Percentiles rank a stretch among this genome's conserved stretches.
These are phyloP conservation scores for Naganishia friedmannii DNA, from an alignment of 768 basidiomycete genomes.

Conservation along the genomic window DNA sequence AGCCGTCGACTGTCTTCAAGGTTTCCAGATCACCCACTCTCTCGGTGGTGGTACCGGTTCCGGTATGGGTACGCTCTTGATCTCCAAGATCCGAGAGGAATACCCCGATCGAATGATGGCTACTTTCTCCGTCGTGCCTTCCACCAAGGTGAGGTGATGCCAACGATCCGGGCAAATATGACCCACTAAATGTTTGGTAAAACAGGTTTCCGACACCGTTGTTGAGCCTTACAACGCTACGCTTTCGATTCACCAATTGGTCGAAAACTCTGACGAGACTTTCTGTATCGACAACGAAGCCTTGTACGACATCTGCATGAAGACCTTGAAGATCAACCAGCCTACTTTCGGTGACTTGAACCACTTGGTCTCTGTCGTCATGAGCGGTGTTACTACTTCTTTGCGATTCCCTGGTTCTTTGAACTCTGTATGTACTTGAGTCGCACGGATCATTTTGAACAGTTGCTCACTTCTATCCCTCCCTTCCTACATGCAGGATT, in stretches of 20 bases:
- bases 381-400: conserved; percentile 98
- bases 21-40: conserved; percentile 99
- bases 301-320: conserved; percentile 97
- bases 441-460: conserved; percentile 56
- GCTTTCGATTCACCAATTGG: conserved; percentile 95
- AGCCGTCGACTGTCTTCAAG: conserved; percentile 93
- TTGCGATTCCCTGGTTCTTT: conserved; percentile 99
- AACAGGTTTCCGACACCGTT: conserved; percentile 84
- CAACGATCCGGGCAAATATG: background rate
- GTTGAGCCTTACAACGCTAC: conserved; percentile 99
- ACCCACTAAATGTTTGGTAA: background rate
- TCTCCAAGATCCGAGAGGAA: conserved; percentile 98
- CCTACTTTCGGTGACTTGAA: conserved; percentile 98
- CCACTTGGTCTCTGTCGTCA: conserved; percentile 94
- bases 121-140: conserved; percentile 97
- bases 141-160: conserved; percentile 65
- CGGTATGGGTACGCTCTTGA: conserved; percentile 98
- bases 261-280: conserved; percentile 99
- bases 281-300: conserved; percentile 99
- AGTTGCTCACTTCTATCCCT: no score
- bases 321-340: conserved; percentile 90
- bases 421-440: conserved; percentile 59
- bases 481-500: conserved; percentile 57
- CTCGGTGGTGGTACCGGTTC: conserved; percentile 99
- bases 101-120: conserved; percentile 99